Evolutionary conservation across 495 filamentous ascomycete species (phyloP), one percentile per base, ranked within the genome.

Genomic region (Podospora australis): DNA sequence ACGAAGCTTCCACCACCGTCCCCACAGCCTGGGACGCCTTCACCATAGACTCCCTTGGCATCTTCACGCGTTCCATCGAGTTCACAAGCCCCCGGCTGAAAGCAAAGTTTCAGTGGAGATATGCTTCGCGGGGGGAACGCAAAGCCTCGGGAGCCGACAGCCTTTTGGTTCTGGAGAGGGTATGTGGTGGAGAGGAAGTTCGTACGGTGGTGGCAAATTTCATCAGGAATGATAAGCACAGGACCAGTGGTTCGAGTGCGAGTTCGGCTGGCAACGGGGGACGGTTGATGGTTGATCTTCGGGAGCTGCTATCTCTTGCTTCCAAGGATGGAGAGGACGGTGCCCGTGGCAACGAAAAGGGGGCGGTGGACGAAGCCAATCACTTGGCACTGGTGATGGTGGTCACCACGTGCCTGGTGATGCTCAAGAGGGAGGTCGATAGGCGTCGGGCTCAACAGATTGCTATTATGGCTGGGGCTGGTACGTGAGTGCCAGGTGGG

Each of bases 381-480:
- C 54, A 69, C 41, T 49, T 75, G 47, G 61, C 62, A 6, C 61
- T 71, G 54, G 63, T 63, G 8, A 39, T 78, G n/a, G 66, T 78
- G 7, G 70, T 80, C 6, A 67, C 68, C 24, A 79, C 73, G 2
- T 75, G 69, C 41, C 38, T 80, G 46, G 55, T 73, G 5, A 79
- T 81, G 77, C 48, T 81, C 49, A 79, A 81, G 73, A 70, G 68
- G 47, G 78, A 82, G 65, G 63, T 79, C 48, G 78, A 82, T 58
- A 59, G 78, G 17, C 55, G 73, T 41, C 63, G 77, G 38, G 51
- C 64, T 56, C 55, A 71, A 29, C 71, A 78, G 57, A 59, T 69
- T 29, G 66, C 61, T 26, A 53, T 68, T 13, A 72, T 78, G 25
- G 58, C 50, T 6, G 63, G 58, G 19, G 50, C 22, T 11, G 51